Percentiles rank a stretch among this genome's conserved stretches.
phyloP scores from a whole-genome alignment of 2,329 filamentous ascomycete species.

The Coniochaeta sp. region DNA sequence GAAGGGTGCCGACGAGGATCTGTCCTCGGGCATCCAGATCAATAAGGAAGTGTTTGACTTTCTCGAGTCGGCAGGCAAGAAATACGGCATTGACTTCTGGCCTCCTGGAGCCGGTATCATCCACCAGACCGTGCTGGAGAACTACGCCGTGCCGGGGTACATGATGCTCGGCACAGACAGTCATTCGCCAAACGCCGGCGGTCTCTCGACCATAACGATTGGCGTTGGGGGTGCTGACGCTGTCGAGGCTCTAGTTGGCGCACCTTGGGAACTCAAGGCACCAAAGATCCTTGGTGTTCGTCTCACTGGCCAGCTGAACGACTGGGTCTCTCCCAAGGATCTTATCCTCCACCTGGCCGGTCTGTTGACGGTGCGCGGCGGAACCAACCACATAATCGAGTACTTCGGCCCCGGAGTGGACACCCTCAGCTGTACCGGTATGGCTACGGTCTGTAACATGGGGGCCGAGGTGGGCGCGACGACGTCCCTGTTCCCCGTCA shows the following conservation, averaged over 20 bases:
- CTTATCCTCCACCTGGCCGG: constrained; percentile 88
- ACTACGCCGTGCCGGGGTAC: constrained; percentile 91
- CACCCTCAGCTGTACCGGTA: constrained; percentile 83
- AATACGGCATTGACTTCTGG: constrained; percentile 95
- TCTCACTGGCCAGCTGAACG: constrained; percentile 74
- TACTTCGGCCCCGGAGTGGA: constrained; percentile 88
- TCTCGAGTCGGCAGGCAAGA: constrained; percentile 82
- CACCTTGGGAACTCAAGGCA: constrained; percentile 95
- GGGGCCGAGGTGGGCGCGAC: constrained; percentile 89
- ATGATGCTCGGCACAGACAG: constrained; percentile 99
- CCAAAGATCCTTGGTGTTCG: constrained; percentile 83
- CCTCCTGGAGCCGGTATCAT: constrained; percentile 91
- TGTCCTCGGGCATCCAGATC: constrained; percentile 75
- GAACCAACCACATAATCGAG: constrained; percentile 91
- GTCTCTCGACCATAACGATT: constrained; percentile 89
- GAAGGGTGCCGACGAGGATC: constrained; percentile 78
- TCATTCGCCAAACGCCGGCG: constrained; percentile 93
- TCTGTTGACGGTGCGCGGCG: constrained; percentile 83
- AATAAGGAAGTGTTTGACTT: constrained; percentile 99
- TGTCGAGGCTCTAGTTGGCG: constrained; percentile 91
- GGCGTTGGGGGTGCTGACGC: constrained; percentile 98
- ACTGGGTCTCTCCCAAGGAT: constrained; percentile 94
- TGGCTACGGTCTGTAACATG: constrained; percentile 91
- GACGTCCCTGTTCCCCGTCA: constrained; percentile 92
- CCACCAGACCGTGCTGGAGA: constrained; percentile 95